Percentiles rank a stretch among this genome's conserved stretches.
Evolutionary conservation across 1,139 yeast species (phyloP).

Genomic region (Candida tetrigidarum): DNA sequence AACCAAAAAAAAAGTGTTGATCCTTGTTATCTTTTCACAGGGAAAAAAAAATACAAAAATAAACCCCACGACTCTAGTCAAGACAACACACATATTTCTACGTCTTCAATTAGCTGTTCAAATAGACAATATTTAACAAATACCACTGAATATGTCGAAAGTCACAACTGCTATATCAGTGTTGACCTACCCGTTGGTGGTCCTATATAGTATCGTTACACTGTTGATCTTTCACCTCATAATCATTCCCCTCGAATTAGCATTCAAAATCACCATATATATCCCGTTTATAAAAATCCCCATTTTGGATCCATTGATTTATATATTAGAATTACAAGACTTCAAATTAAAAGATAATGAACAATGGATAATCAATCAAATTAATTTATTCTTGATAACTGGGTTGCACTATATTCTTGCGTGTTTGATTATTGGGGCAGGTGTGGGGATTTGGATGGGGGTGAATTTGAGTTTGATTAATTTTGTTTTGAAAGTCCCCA

Average conservation of each 20-base stretch:
- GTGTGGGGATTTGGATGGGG: conserved; percentile 16
- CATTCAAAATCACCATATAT: conserved; percentile 15
- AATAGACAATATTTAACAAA: background rate
- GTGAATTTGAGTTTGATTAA: conserved; percentile 15
- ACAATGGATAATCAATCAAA: conserved; percentile 15
- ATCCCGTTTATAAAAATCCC: conserved; percentile 19
- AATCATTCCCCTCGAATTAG: conserved; percentile 15
- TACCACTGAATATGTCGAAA: background rate
- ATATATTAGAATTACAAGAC: conserved; percentile 17
- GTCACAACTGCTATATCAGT: conserved; percentile 7
- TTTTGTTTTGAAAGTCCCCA: conserved; percentile 7
- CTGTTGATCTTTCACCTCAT: conserved; percentile 14
- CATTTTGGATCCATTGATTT: conserved; percentile 15
- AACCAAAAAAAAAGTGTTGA: too few relatives aligned
- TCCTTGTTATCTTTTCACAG: conserved; percentile 1
- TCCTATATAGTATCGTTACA: conserved; percentile 9
- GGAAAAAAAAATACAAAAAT: background rate
- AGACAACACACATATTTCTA: background rate
- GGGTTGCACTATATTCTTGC: conserved; percentile 17
- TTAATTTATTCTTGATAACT: conserved; percentile 16
- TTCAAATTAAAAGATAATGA: conserved; percentile 9
- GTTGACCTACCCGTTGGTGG: conserved; percentile 13
- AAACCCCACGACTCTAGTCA: background rate
- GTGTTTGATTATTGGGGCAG: conserved; percentile 17
- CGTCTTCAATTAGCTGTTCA: too few relatives aligned